Evolutionary conservation across 192 early-diverging fungal genomes (phyloP).

Genomic region (Backusella australiensis): DNA sequence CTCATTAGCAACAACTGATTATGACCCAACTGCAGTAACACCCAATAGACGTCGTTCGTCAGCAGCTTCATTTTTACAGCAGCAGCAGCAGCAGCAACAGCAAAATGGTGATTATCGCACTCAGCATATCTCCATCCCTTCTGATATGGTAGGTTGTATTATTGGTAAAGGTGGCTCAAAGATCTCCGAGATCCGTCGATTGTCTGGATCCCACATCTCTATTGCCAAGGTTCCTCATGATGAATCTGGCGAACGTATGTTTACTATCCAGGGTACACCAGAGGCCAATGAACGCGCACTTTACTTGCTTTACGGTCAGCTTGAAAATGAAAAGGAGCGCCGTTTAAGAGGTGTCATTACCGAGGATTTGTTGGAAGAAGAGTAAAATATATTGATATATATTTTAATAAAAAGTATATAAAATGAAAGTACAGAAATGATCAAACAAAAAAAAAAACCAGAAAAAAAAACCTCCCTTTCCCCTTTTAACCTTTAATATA

Average conservation of each 20-base stretch:
- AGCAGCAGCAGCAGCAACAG: neutral
- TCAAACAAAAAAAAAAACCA: too few species aligned
- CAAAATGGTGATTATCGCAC: conserved; percentile 50
- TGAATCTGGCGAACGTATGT: conserved; percentile 81
- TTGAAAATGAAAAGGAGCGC: conserved; percentile 87
- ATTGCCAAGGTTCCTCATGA: conserved; percentile 83
- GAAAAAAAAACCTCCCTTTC: too few species aligned
- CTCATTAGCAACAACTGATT: conserved; percentile 31
- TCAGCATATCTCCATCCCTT: conserved; percentile 89
- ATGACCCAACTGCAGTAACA: neutral
- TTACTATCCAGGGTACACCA: conserved; percentile 87
- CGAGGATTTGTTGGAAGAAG: conserved; percentile 29
- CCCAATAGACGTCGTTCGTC: conserved; percentile 17
- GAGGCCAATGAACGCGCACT: conserved; percentile 90
- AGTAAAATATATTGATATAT: neutral
- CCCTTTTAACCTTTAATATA: too few species aligned
- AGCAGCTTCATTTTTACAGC: neutral
- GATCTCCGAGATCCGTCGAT: conserved; percentile 77
- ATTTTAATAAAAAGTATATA: neutral
- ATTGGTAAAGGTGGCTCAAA: conserved; percentile 91
- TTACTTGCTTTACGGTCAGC: conserved; percentile 83
- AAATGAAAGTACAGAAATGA: too few species aligned
- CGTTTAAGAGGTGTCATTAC: conserved; percentile 51
- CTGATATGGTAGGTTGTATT: conserved; percentile 96
- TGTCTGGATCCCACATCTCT: conserved; percentile 83